These are phyloP conservation scores for Candida vartiovaarae DNA, from an alignment of 805 yeast species.

Conservation along the genomic window DNA sequence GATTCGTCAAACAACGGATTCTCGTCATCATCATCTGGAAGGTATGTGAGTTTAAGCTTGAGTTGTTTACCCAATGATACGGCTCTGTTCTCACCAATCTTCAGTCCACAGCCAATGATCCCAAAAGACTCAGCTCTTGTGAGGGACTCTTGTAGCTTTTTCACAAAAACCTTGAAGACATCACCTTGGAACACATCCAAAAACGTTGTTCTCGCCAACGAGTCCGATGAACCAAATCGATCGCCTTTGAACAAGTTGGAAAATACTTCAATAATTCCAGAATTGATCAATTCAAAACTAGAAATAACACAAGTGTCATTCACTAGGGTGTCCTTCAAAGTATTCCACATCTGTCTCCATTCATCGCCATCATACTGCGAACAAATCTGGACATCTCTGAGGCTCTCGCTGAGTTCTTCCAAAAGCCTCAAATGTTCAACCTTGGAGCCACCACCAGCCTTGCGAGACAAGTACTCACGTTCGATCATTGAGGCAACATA, in stretches of 20 bases:
- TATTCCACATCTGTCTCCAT: conserved; percentile 31
- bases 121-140: conserved; percentile 71
- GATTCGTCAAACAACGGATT: conserved; percentile 13
- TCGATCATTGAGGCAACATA: conserved; percentile 23
- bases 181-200: conserved; percentile 28
- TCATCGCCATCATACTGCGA: conserved; percentile 18
- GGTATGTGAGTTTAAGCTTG: conserved; percentile 45
- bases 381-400: conserved; percentile 8
- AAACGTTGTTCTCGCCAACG: conserved; percentile 39
- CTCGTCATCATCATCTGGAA: conserved; percentile 20
- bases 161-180: conserved; percentile 40
- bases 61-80: conserved; percentile 67
- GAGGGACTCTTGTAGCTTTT: conserved; percentile 63
- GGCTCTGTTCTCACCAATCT: conserved; percentile 37
- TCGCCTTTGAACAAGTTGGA: conserved; percentile 27
- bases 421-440: conserved; percentile 24
- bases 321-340: conserved; percentile 30
- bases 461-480: conserved; percentile 21
- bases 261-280: conserved; percentile 51
- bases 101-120: conserved; percentile 37
- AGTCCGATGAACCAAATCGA: conserved; percentile 21
- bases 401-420: conserved; percentile 17
- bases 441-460: conserved; percentile 19
- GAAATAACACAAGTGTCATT: conserved; percentile 36
- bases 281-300: conserved; percentile 67